Base-by-base conservation (phyloP, 225 moss, liverwort and hornwort species). In the Pseudoscleropodium purum region DNA sequence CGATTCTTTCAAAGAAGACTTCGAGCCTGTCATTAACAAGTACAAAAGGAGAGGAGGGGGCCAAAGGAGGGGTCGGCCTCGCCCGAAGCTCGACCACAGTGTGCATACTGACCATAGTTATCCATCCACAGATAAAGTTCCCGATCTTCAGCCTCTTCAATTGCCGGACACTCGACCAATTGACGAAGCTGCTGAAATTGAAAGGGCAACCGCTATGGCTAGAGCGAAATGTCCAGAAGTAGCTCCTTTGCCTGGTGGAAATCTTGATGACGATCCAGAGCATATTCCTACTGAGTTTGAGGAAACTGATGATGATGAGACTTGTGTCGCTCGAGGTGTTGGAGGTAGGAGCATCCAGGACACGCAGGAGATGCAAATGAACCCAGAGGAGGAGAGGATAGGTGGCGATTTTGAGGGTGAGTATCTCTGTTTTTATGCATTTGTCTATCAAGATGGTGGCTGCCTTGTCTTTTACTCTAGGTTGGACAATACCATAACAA, bases 371-470 rank as follows among this genome's bases (percentile, higher is more conserved):
- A 37, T 54, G 72, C 85, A 83, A 77, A 93, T 91, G 56, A 86
- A 93, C 39, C 89, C 88, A 82, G 91, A 92, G 54, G 91, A 92
- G 45, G 95, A 96, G 88, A 90, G 93, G 56, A 26, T 94, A 56
- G 92, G 94, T 89, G 95, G 94, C 76, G 95, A 94, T 91, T 94
- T 93, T 91, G 91, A 90, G 51, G 91, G 93, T 91, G 75, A 89
- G 81, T 15, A 77, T 27, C 19, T 63, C 37, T 82, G 25, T 56
- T 78, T 36, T 52, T 30, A 72, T 69, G 54, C 59, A 83, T 82
- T 67, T 56, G 37, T 19, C 45, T 60, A 34, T 43, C 66, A 7
- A 76, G 52, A 33, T 75, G 33, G 72, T 64, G 30, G 15, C 25
- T 70, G 69, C 56, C 39, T 90, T 34, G 67, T 69, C 54, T 52